Conservation (phyloP, 1,284 basidiomycete genomes). For the Pseudozyma flocculosa region DNA sequence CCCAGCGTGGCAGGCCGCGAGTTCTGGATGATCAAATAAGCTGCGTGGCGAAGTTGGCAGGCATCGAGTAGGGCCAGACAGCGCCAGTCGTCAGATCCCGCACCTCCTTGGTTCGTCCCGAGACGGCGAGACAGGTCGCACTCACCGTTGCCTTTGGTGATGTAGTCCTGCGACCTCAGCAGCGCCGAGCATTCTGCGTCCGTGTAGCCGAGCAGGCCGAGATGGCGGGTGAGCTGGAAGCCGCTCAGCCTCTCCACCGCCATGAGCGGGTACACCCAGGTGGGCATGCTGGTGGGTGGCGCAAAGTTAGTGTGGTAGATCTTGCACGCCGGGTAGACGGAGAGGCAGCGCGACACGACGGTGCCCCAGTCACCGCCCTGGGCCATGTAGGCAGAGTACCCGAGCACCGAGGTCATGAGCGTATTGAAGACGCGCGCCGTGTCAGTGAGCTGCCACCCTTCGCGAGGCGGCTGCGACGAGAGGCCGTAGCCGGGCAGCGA, state of each 20-base stretch:
- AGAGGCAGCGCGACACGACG: slow-evolving; percentile 32
- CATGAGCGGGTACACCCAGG: slow-evolving; percentile 18
- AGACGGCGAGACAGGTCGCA: too few relatives aligned
- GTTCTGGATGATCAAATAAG: slow-evolving; percentile 13
- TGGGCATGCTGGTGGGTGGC: slow-evolving; percentile 18
- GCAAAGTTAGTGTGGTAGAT: slow-evolving; percentile 41
- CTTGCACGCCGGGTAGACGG: slow-evolving; percentile 35
- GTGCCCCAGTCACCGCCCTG: slow-evolving; percentile 51
- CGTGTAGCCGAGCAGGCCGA: slow-evolving; percentile 19
- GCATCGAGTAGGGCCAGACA: too few relatives aligned
- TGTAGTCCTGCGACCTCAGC: slow-evolving; percentile 16
- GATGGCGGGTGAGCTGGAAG: slow-evolving; percentile 3
- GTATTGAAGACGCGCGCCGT: slow-evolving; percentile 35
- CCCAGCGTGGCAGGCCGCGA: slow-evolving; percentile 21
- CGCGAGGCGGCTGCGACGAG: slow-evolving; percentile 24
- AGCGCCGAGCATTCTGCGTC: slow-evolving; percentile 15
- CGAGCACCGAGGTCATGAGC: slow-evolving; percentile 42
- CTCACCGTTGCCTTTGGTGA: slow-evolving; percentile 13
- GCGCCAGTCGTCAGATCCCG: too few relatives aligned
- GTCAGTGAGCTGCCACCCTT: slow-evolving; percentile 35
- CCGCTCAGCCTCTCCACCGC: slow-evolving; percentile 12
- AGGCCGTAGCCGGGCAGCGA: slow-evolving; percentile 44
- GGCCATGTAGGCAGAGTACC: slow-evolving; percentile 34
- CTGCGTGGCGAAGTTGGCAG: too few relatives aligned
- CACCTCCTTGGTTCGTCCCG: too few relatives aligned